phyloP scores from a whole-genome alignment of 768 basidiomycete genomes.

The Mycena polygramma region DNA sequence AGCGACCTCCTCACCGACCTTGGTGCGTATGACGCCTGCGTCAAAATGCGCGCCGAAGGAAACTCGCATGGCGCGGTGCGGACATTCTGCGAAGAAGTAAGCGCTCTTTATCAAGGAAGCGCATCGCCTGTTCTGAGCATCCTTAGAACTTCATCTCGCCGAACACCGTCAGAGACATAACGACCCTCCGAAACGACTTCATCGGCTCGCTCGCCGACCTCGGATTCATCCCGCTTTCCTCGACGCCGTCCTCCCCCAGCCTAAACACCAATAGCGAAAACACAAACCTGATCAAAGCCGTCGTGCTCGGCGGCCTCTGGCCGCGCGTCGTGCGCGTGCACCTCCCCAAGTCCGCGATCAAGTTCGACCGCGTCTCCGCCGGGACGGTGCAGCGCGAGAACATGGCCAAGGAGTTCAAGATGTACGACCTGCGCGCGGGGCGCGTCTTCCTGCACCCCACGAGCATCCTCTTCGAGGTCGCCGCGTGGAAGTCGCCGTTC shows the following conservation, averaged over 20 bases:
- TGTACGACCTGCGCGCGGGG: conserved; percentile 75
- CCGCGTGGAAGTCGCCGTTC: conserved; percentile 83
- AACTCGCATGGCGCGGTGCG: conserved; percentile 61
- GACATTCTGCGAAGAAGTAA: conserved; percentile 80
- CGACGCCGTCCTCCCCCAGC: conserved; percentile 58
- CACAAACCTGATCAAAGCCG: conserved; percentile 83
- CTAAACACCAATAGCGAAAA: conserved; percentile 78
- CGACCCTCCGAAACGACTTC: conserved; percentile 83
- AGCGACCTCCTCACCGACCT: conserved; percentile 91
- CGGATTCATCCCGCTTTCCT: conserved; percentile 71
- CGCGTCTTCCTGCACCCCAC: conserved; percentile 88
- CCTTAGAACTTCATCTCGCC: conserved; percentile 87
- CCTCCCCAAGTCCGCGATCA: conserved; percentile 78
- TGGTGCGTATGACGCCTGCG: conserved; percentile 78
- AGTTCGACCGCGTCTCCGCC: conserved; percentile 87
- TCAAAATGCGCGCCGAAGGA: conserved; percentile 62
- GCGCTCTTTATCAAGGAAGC: conserved; percentile 11
- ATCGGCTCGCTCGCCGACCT: conserved; percentile 75
- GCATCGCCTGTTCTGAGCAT: neutral
- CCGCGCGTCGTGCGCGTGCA: conserved; percentile 84
- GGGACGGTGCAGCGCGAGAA: conserved; percentile 90
- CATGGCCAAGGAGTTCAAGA: conserved; percentile 85
- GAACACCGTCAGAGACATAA: conserved; percentile 82
- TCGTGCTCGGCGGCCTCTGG: conserved; percentile 90
- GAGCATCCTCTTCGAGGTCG: conserved; percentile 81